Percentiles rank a stretch among this genome's conserved stretches.
These are phyloP conservation scores for Lachancea quebecensis DNA, from an alignment of 805 yeast genomes.

Conservation along the genomic window DNA sequence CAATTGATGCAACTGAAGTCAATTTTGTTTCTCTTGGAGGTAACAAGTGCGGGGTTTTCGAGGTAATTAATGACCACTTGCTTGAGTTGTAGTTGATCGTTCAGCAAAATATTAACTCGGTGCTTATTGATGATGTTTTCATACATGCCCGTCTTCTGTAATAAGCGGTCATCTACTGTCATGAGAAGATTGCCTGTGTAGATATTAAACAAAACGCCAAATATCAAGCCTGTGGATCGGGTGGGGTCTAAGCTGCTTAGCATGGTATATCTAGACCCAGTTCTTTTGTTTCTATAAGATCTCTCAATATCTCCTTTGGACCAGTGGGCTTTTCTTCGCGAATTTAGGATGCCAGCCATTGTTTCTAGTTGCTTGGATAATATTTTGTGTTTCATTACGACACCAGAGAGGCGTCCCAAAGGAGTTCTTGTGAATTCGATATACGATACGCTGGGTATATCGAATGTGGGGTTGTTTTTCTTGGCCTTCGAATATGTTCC, in stretches of 20 bases:
- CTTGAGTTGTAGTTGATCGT: slow-evolving; percentile 84
- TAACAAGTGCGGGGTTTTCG: slow-evolving; percentile 75
- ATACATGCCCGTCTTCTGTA: slow-evolving; percentile 78
- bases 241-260: slow-evolving; percentile 61
- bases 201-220: slow-evolving; percentile 73
- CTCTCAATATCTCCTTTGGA: slow-evolving; percentile 42
- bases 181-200: slow-evolving; percentile 77
- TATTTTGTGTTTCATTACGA: slow-evolving; percentile 84
- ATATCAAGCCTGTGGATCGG: slow-evolving; percentile 77
- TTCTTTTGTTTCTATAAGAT: slow-evolving; percentile 31
- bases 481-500: slow-evolving; percentile 62
- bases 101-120: slow-evolving; percentile 65
- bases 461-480: slow-evolving; percentile 54
- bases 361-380: slow-evolving; percentile 83
- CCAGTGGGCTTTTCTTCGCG: slow-evolving; percentile 39
- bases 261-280: slow-evolving; percentile 43
- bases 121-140: slow-evolving; percentile 71
- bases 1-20: slow-evolving; percentile 77
- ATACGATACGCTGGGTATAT: slow-evolving; percentile 80
- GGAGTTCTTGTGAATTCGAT: slow-evolving; percentile 90
- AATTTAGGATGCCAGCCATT: slow-evolving; percentile 58
- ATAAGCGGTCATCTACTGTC: slow-evolving; percentile 68
- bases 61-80: slow-evolving; percentile 91
- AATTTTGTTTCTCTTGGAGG: slow-evolving; percentile 69
- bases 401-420: slow-evolving; percentile 86